Conservation (phyloP, 257 asterid genomes). For the Ocimum tenuiflorum region DNA sequence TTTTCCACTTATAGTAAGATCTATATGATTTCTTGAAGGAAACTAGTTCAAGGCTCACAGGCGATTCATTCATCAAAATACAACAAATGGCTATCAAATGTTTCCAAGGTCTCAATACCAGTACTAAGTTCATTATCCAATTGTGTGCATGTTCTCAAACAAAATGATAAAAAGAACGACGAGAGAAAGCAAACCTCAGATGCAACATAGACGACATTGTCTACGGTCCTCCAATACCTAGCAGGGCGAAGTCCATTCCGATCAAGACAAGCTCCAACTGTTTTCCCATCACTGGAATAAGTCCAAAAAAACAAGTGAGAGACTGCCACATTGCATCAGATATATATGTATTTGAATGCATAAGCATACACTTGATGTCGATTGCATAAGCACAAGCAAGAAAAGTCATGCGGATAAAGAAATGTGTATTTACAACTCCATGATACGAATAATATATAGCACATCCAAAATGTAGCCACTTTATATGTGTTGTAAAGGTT, state of each 20-base stretch:
- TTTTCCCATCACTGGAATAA: slow-evolving; percentile 81
- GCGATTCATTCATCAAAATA: background rate
- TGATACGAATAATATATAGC: background rate
- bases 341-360: background rate
- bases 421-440: slow-evolving; percentile 2
- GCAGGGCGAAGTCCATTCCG: slow-evolving; percentile 99
- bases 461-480: background rate
- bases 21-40: too few relatives aligned
- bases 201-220: slow-evolving; percentile 94
- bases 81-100: slow-evolving; percentile 1
- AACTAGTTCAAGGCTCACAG: background rate
- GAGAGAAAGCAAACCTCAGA: slow-evolving; percentile 68
- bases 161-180: slow-evolving; percentile 5
- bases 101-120: background rate
- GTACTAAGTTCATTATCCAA: background rate
- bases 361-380: background rate
- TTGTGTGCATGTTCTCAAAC: background rate
- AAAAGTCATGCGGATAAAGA: background rate
- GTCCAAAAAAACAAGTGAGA: slow-evolving; percentile 10
- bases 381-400: slow-evolving; percentile 2
- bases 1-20: background rate
- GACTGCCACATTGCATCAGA: background rate
- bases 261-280: slow-evolving; percentile 99
- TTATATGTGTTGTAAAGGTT: background rate
- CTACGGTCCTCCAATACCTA: slow-evolving; percentile 93